phyloP scores from a whole-genome alignment of 1,139 yeast species.

The Geotrichum klebahnii region DNA sequence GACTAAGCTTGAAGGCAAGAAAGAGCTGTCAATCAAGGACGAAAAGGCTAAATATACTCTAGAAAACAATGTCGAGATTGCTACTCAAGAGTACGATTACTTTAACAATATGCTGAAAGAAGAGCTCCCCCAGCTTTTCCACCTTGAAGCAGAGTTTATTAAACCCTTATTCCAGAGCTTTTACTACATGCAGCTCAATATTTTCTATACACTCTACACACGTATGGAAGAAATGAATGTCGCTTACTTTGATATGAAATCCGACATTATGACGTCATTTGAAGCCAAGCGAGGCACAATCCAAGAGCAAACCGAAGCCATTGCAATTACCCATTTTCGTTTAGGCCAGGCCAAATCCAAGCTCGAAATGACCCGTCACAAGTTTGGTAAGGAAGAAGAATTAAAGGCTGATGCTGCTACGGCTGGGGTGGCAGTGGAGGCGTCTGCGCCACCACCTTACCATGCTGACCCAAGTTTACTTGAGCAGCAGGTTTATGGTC shows the following conservation, averaged over 20 bases:
- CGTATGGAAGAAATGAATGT: slow-evolving; percentile 94
- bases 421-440: slow-evolving; percentile 43
- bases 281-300: slow-evolving; percentile 77
- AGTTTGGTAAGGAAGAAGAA: slow-evolving; percentile 55
- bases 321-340: slow-evolving; percentile 84
- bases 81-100: slow-evolving; percentile 92
- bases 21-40: slow-evolving; percentile 77
- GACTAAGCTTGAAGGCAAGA: slow-evolving; percentile 71
- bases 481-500: no score
- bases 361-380: slow-evolving; percentile 73
- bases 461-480: slow-evolving; percentile 29
- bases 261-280: slow-evolving; percentile 76
- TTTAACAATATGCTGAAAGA: slow-evolving; percentile 88
- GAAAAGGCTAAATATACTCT: slow-evolving; percentile 85
- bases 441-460: slow-evolving; percentile 39
- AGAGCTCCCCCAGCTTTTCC: slow-evolving; percentile 82
- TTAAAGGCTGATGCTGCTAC: slow-evolving; percentile 51
- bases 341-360: slow-evolving; percentile 81
- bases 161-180: slow-evolving; percentile 87
- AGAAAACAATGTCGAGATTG: slow-evolving; percentile 82
- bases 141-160: slow-evolving; percentile 85
- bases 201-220: slow-evolving; percentile 83
- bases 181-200: slow-evolving; percentile 95
- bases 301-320: slow-evolving; percentile 80
- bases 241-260: slow-evolving; percentile 81